Percentiles rank a stretch among this genome's conserved stretches.
Conservation (phyloP, 768 basidiomycete species). For the Mycena olivaceomarginata region DNA sequence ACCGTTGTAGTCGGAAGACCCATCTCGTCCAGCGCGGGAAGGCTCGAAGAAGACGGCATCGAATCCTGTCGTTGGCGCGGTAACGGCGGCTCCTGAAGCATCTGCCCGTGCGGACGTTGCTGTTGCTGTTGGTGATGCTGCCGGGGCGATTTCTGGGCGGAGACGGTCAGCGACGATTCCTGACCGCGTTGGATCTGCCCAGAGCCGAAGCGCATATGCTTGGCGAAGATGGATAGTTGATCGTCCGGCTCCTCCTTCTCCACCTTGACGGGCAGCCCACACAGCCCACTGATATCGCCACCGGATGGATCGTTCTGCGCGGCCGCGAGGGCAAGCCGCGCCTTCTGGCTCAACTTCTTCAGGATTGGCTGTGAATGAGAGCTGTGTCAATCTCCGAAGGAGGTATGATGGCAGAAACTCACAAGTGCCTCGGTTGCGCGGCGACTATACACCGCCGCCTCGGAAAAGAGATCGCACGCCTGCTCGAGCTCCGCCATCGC, state of each 20-base stretch:
- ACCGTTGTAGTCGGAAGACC: slow-evolving; percentile 24
- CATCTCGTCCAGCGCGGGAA: slow-evolving; percentile 20
- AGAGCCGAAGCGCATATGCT: slow-evolving; percentile 78
- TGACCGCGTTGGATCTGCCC: slow-evolving; percentile 56
- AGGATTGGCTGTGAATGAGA: slow-evolving; percentile 71
- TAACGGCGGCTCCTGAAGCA: slow-evolving; percentile 37
- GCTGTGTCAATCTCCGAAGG: not conserved
- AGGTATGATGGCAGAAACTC: slow-evolving; percentile 44
- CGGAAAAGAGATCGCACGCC: slow-evolving; percentile 79
- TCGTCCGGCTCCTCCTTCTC: slow-evolving; percentile 75
- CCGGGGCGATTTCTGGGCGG: slow-evolving; percentile 17
- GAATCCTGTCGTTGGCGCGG: slow-evolving; percentile 40
- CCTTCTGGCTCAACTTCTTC: slow-evolving; percentile 78
- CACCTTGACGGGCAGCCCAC: slow-evolving; percentile 40
- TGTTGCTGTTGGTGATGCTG: slow-evolving; percentile 38
- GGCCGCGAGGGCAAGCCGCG: slow-evolving; percentile 70
- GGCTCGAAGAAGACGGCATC: slow-evolving; percentile 42
- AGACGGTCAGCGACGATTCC: slow-evolving; percentile 7
- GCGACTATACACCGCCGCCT: slow-evolving; percentile 74
- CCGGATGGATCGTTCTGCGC: slow-evolving; percentile 61
- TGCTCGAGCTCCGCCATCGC: slow-evolving; percentile 84
- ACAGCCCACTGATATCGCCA: slow-evolving; percentile 58
- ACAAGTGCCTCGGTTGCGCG: slow-evolving; percentile 82
- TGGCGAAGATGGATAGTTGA: slow-evolving; percentile 82
- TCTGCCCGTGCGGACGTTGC: slow-evolving; percentile 43